phyloP scores from a whole-genome alignment of 2,329 filamentous ascomycete species.

The Colletotrichum sp. region DNA sequence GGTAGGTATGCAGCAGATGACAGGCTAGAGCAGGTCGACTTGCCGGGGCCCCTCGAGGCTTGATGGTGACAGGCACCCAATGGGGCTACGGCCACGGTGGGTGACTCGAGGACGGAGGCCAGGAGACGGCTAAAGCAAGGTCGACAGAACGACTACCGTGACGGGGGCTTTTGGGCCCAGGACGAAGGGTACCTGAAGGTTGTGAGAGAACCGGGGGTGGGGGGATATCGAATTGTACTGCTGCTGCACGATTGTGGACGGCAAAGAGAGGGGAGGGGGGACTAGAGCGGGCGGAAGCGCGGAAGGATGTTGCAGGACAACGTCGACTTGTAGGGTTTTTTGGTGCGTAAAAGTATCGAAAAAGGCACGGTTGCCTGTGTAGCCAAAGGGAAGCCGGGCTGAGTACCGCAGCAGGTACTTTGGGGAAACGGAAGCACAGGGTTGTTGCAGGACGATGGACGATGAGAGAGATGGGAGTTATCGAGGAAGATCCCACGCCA shows the following conservation, averaged over 20 bases:
- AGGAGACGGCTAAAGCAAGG: conserved; percentile 6
- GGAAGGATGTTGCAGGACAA: conserved; percentile 6
- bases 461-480: background rate
- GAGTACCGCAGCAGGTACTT: background rate
- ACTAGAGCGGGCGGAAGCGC: conserved; percentile 8
- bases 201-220: background rate
- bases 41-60: conserved; percentile 24
- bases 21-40: conserved; percentile 18
- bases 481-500: background rate
- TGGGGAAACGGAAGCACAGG: background rate
- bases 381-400: background rate
- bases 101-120: conserved; percentile 1
- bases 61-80: conserved; percentile 24
- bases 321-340: background rate
- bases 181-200: background rate
- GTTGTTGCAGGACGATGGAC: background rate
- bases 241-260: background rate
- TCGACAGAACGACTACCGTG: conserved; percentile 14
- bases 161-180: background rate
- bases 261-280: background rate
- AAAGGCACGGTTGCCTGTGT: background rate
- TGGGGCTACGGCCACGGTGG: conserved; percentile 18
- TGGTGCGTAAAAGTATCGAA: background rate
- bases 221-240: background rate
- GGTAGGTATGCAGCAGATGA: conserved; percentile 16